These are phyloP conservation scores for Aspergillus calidoustus DNA, from an alignment of 2,329 filamentous ascomycete genomes.

Conservation along the genomic window DNA sequence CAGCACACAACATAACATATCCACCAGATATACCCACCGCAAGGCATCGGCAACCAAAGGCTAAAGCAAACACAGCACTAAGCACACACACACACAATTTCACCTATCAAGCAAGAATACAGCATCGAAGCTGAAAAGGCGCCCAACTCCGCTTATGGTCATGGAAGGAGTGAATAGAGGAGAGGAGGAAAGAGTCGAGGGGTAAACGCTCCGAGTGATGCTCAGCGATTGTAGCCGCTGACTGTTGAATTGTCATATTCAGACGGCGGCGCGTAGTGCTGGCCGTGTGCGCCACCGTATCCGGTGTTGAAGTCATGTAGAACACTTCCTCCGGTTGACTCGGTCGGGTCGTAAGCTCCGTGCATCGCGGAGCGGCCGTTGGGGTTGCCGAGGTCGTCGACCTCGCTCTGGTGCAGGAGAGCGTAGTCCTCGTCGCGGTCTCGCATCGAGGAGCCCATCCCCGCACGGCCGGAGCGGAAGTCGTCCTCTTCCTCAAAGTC, in stretches of 20 bases:
- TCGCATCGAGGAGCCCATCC: conserved; percentile 47
- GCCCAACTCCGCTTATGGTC: conserved; percentile 41
- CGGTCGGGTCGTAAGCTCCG: conserved; percentile 47
- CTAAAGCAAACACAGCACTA: conserved; percentile 7
- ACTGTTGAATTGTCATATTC: conserved; percentile 27
- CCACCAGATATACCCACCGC: conserved; percentile 14
- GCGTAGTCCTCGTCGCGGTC: conserved; percentile 57
- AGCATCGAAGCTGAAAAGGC: conserved; percentile 28
- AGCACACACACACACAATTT: conserved; percentile 17
- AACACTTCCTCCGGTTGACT: conserved; percentile 34
- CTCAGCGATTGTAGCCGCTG: conserved; percentile 32
- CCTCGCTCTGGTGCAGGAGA: conserved; percentile 53
- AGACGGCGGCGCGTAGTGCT: conserved; percentile 34
- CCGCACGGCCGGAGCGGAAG: conserved; percentile 46
- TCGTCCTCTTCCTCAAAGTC: conserved; percentile 53
- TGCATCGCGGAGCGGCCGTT: conserved; percentile 43
- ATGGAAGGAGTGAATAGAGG: conserved; percentile 31
- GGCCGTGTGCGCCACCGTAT: conserved; percentile 47
- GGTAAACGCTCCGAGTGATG: not conserved
- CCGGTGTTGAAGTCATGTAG: conserved; percentile 49
- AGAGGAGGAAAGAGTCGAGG: conserved; percentile 21
- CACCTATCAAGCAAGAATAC: conserved; percentile 20
- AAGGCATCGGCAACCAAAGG: conserved; percentile 13
- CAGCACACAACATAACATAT: conserved; percentile 9
- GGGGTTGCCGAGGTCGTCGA: conserved; percentile 46